A percentile compares a stretch with the other conserved stretches of the same genome.
Conservation (phyloP, 306 rosid species). For the Quercus gilva region DNA sequence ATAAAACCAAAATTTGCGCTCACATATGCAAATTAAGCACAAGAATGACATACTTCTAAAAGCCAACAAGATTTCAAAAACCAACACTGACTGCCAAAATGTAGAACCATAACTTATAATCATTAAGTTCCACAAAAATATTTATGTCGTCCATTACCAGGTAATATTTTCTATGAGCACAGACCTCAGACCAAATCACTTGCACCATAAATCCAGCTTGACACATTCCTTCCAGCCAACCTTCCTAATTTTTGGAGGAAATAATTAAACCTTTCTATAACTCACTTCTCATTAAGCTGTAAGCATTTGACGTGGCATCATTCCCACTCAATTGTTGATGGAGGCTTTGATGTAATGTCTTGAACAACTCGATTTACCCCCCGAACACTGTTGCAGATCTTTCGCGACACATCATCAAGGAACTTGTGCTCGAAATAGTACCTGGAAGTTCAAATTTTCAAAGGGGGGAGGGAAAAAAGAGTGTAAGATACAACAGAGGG, state of each 20-base stretch:
- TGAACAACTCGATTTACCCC: slow-evolving; percentile 88
- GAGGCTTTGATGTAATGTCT: slow-evolving; percentile 97
- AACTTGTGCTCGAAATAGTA: slow-evolving; percentile 83
- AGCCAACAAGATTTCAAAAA: background rate
- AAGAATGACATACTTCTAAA: background rate
- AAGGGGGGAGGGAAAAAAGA: background rate
- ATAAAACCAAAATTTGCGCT: background rate
- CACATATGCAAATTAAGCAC: background rate
- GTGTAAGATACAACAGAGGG: background rate
- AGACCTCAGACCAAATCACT: slow-evolving; percentile 14
- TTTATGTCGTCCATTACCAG: slow-evolving; percentile 14
- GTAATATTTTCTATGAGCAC: slow-evolving; percentile 6
- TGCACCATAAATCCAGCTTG: slow-evolving; percentile 1
- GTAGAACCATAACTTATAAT: background rate
- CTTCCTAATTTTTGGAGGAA: background rate
- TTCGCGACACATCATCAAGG: slow-evolving; percentile 70
- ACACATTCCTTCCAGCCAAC: slow-evolving; percentile 8
- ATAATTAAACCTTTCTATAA: background rate
- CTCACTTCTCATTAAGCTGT: background rate
- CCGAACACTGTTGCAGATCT: slow-evolving; percentile 84
- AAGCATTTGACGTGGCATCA: slow-evolving; percentile 13
- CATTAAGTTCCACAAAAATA: background rate
- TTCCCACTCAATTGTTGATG: slow-evolving; percentile 98
- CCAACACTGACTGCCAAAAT: background rate
- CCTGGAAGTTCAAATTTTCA: slow-evolving; percentile 44